Evolutionary conservation across 2,329 filamentous ascomycete species (phyloP).

Genomic region (Colletotrichum euphorbiae): DNA sequence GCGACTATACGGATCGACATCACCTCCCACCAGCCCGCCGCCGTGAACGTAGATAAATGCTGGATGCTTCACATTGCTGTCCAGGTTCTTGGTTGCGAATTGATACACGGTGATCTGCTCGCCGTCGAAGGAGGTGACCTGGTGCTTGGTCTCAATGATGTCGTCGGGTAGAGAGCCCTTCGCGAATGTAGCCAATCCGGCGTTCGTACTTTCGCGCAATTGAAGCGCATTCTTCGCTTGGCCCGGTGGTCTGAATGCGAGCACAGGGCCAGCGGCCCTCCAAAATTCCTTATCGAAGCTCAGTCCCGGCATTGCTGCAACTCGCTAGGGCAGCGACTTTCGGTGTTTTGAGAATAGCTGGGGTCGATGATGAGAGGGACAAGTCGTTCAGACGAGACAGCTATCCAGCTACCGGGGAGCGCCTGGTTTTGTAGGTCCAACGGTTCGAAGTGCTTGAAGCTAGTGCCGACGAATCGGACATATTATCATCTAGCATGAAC

Average conservation of each 20-base stretch:
- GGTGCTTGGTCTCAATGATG: constrained; percentile 19
- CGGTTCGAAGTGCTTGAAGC: too few species aligned
- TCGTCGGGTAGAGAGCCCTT: not conserved
- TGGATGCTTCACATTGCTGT: constrained; percentile 32
- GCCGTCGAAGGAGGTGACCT: constrained; percentile 26
- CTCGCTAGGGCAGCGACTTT: not conserved
- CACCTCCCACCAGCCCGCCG: constrained; percentile 54
- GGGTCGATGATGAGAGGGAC: not conserved
- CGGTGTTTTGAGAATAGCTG: not conserved
- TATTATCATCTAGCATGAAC: not conserved
- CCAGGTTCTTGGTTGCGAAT: not conserved
- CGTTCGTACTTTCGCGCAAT: constrained; percentile 11
- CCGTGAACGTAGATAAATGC: constrained; percentile 56
- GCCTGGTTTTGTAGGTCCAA: not conserved
- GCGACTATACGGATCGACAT: constrained; percentile 43
- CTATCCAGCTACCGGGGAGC: not conserved
- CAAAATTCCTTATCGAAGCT: constrained; percentile 35
- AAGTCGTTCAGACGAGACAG: not conserved
- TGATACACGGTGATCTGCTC: constrained; percentile 23
- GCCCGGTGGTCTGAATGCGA: constrained; percentile 27
- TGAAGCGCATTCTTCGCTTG: constrained; percentile 7
- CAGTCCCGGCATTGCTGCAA: constrained; percentile 15
- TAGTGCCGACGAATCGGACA: not conserved
- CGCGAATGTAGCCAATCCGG: not conserved
- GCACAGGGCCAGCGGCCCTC: constrained; percentile 14